Base-by-base conservation (phyloP, 2,329 filamentous ascomycete genomes). In the Sarocladiaceae sp. region DNA sequence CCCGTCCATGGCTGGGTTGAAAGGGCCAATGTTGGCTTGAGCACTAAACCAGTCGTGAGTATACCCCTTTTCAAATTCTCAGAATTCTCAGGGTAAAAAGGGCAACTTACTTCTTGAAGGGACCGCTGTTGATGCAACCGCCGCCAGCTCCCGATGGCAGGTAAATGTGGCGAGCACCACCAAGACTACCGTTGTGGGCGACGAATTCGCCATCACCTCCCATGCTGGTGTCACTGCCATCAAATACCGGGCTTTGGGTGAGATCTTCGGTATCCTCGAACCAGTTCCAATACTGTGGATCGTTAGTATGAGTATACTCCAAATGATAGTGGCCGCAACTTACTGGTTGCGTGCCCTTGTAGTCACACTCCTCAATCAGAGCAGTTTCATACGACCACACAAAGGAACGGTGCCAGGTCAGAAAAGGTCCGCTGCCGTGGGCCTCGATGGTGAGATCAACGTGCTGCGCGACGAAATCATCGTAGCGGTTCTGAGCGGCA, bases 71-170 rank as follows among this genome's bases (percentile, higher is more conserved):
- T 39, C 23, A 1, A 61, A 57, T 59, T 66, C 11, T 62, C 58
- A 3, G 47, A 50, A 29, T n/a, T n/a, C n/a, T n/a, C n/a, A n/a
- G n/a, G n/a, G 22, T 39, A n/a, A 20, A 12, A 17, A 8, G 11
- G 48, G 2, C 11, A 4, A 56, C 63, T 40, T 54, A 73, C 69
- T 80, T 67, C 57, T 68, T 71, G 64, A 82, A 80, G 0, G 78
- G 78, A 0, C 78, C 78, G 0, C 63, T 66, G 37, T 64, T 60
- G 4, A 81, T 62, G 55, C 78, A 81, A 25, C 78, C 81, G 44
- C 81, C 81, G 11, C 81, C 80, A 7, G 70, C 69, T 15, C 77
- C 80, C 72, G 71, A 2, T 73, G 76, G 20, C 7, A 74, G 26
- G 49, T 51, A 52, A 13, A 54, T 52, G 37, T 54, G 28, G 17